Percentiles rank a stretch among this genome's conserved stretches.
Conservation (phyloP, 352 stramenopile genomes). For the Phytophthora sp. region DNA sequence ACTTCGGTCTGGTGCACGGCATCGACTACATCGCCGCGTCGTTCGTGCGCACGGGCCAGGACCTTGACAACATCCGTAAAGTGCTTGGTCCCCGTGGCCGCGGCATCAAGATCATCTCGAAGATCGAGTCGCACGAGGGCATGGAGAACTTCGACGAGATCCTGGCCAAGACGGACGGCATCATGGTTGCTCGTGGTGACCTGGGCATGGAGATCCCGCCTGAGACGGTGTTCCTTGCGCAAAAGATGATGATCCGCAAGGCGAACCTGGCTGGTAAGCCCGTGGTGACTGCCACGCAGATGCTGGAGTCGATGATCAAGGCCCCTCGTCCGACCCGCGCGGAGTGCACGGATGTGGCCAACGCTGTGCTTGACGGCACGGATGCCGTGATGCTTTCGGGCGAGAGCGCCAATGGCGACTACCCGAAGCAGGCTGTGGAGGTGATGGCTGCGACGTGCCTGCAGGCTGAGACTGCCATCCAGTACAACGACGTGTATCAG, state of each 20-base stretch:
- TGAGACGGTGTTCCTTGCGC: conserved; percentile 98
- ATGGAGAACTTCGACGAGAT: conserved; percentile 97
- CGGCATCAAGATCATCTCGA: conserved; percentile 96
- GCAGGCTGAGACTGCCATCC: conserved; percentile 89
- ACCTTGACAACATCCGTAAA: conserved; percentile 96
- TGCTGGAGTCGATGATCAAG: conserved; percentile 99
- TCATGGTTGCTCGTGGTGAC: conserved; percentile 99
- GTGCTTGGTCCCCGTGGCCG: conserved; percentile 83
- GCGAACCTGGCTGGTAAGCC: conserved; percentile 97
- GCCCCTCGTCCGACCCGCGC: conserved; percentile 97
- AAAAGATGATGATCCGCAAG: conserved; percentile 99
- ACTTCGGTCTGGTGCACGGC: conserved; percentile 95
- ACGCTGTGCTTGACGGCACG: conserved; percentile 73
- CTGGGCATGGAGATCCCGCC: conserved; percentile 98
- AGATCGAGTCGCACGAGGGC: conserved; percentile 98
- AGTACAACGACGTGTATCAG: too few relatives aligned
- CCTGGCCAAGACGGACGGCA: conserved; percentile 95
- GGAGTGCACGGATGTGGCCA: conserved; percentile 99
- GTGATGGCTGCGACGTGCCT: conserved; percentile 94
- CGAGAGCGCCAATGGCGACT: conserved; percentile 98
- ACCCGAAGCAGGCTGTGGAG: conserved; percentile 93
- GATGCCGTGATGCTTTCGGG: conserved; percentile 97
- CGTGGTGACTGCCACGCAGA: conserved; percentile 98
- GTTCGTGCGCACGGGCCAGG: conserved; percentile 96
- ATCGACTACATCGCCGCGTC: conserved; percentile 98